These are phyloP conservation scores for Microdochium paspali DNA, from an alignment of 2,329 filamentous ascomycete species.

Conservation along the genomic window DNA sequence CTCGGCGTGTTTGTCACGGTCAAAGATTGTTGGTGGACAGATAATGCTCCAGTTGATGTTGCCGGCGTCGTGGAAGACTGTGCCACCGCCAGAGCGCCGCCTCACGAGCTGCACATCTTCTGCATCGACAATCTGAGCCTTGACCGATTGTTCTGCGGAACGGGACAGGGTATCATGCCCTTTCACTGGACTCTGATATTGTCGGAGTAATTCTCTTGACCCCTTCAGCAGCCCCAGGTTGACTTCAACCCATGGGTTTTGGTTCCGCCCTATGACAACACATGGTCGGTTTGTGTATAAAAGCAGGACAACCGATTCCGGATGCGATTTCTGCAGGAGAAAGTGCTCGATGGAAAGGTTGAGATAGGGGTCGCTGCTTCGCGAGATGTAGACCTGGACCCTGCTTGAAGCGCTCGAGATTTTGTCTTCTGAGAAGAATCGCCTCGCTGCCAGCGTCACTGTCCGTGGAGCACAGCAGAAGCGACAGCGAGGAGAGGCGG, in stretches of 20 bases:
- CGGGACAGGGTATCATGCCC: background rate
- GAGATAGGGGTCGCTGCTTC: constrained; percentile 64
- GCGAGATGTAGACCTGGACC: constrained; percentile 63
- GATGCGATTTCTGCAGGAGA: constrained; percentile 65
- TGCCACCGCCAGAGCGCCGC: constrained; percentile 77
- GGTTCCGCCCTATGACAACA: constrained; percentile 88
- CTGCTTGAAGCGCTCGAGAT: constrained; percentile 32
- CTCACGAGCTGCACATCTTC: constrained; percentile 56
- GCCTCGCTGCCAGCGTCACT: constrained; percentile 1
- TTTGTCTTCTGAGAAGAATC: constrained; percentile 24
- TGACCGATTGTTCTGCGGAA: background rate
- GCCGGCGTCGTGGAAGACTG: constrained; percentile 87
- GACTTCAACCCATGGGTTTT: constrained; percentile 94
- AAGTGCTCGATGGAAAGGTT: constrained; percentile 94
- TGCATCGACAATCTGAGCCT: constrained; percentile 10
- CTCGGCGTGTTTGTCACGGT: constrained; percentile 77
- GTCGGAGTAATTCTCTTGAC: background rate
- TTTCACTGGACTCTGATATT: background rate
- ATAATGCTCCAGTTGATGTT: constrained; percentile 96
- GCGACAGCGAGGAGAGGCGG: background rate
- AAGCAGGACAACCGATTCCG: constrained; percentile 69
- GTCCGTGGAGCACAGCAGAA: background rate
- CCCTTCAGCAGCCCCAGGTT: constrained; percentile 55
- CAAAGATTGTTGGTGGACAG: constrained; percentile 65
- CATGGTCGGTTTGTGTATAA: constrained; percentile 83